Conservation (phyloP, 2,329 filamentous ascomycete species). For the Ophiostoma montium region DNA sequence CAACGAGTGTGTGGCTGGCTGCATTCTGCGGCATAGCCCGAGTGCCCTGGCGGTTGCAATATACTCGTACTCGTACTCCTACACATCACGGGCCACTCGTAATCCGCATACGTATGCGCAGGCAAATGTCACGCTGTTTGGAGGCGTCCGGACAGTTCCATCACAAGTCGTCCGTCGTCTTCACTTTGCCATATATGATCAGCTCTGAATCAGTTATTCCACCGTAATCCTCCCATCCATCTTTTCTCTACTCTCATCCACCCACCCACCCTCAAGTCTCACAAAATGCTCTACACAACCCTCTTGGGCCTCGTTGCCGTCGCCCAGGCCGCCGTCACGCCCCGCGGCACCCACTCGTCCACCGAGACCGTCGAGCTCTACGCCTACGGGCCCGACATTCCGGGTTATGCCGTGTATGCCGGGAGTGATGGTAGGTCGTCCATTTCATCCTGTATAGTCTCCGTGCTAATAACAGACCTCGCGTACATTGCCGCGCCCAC, state of each 20-base stretch:
- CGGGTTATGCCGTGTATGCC: neutral
- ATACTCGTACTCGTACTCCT: too few species aligned
- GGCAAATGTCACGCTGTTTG: too few species aligned
- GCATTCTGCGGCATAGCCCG: too few species aligned
- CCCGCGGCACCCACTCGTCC: slow-evolving; percentile 1
- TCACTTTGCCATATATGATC: too few species aligned
- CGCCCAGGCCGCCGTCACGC: neutral
- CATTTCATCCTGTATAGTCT: neutral
- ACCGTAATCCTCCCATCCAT: neutral
- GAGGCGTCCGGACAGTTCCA: too few species aligned
- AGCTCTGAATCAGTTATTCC: neutral
- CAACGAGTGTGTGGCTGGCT: too few species aligned
- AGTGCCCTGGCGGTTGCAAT: too few species aligned
- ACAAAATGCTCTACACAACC: neutral
- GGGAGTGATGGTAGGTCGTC: neutral
- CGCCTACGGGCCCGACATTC: slow-evolving; percentile 2
- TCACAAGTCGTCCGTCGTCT: too few species aligned
- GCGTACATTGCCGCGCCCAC: slow-evolving; percentile 1
- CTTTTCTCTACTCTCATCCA: neutral
- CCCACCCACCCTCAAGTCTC: neutral
- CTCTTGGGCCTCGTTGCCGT: neutral
- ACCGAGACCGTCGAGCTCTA: slow-evolving; percentile 1
- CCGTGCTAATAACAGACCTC: neutral
- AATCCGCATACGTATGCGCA: too few species aligned
- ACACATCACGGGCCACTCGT: too few species aligned